Conservation (phyloP, 768 basidiomycete species). For the Gymnopilus dilepis region DNA sequence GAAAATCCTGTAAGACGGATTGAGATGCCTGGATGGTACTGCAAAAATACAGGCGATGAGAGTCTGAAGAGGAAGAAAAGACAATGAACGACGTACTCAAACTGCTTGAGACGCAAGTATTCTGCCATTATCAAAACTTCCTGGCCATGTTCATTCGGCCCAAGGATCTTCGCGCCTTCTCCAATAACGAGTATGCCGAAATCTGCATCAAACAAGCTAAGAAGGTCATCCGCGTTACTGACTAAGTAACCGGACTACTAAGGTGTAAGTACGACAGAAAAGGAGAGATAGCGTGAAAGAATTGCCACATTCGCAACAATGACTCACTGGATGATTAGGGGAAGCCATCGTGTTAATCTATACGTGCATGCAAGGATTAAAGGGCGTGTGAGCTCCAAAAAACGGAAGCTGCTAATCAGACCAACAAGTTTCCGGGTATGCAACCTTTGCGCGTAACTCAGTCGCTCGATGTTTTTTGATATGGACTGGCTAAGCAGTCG, state of each 20-base stretch:
- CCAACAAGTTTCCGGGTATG: conserved; percentile 78
- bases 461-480: conserved; percentile 77
- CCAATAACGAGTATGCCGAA: conserved; percentile 75
- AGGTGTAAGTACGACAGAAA: neutral
- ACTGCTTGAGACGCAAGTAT: conserved; percentile 76
- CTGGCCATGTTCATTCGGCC: conserved; percentile 73
- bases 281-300: neutral
- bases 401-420: conserved; percentile 16
- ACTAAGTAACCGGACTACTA: conserved; percentile 73
- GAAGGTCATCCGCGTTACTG: conserved; percentile 78
- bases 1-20: conserved; percentile 69
- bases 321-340: conserved; percentile 60
- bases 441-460: conserved; percentile 77
- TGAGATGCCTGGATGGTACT: conserved; percentile 76
- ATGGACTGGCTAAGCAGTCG: conserved; percentile 80
- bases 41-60: neutral
- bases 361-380: conserved; percentile 3
- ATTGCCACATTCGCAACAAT: neutral
- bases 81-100: conserved; percentile 49
- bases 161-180: conserved; percentile 73
- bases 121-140: conserved; percentile 82
- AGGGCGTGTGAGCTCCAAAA: conserved; percentile 2
- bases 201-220: conserved; percentile 80
- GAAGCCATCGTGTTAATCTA: conserved; percentile 77
- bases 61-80: neutral